Conservation (phyloP, 306 rosid species). For the Citrullus amarus region DNA sequence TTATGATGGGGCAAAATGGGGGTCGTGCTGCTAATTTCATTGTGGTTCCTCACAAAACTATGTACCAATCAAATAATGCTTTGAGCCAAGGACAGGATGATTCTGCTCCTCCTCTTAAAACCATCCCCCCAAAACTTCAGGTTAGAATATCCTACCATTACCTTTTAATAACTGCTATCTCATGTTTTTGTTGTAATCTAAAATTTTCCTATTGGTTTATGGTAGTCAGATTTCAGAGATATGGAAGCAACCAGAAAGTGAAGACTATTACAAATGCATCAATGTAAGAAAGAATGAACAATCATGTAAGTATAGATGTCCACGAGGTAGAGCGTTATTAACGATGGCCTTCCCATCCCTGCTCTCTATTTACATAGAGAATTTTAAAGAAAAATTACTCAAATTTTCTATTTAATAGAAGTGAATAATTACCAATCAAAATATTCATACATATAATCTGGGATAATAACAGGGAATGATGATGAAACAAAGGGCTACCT, state of each 20-base stretch:
- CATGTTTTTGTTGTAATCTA: background rate
- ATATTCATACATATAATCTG: background rate
- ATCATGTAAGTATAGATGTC: background rate
- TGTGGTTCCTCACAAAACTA: background rate
- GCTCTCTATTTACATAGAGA: too few species aligned
- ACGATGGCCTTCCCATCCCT: too few species aligned
- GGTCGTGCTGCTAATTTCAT: background rate
- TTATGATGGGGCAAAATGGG: background rate
- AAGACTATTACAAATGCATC: background rate
- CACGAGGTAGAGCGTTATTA: too few species aligned
- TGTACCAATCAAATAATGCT: background rate
- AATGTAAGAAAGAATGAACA: background rate
- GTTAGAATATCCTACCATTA: background rate
- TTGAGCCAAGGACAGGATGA: background rate
- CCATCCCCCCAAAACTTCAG: background rate
- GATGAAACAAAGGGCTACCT: conserved; percentile 70
- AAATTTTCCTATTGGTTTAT: background rate
- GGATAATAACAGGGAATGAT: conserved; percentile 19
- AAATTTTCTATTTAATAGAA: too few species aligned
- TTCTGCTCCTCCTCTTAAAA: background rate
- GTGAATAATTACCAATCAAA: too few species aligned
- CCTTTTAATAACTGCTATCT: too few species aligned
- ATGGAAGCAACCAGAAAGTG: background rate
- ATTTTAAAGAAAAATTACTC: too few species aligned
- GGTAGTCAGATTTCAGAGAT: conserved; percentile 3